phyloP scores from a whole-genome alignment of 139 green algal genomes.

The Picochlorum sp. region DNA sequence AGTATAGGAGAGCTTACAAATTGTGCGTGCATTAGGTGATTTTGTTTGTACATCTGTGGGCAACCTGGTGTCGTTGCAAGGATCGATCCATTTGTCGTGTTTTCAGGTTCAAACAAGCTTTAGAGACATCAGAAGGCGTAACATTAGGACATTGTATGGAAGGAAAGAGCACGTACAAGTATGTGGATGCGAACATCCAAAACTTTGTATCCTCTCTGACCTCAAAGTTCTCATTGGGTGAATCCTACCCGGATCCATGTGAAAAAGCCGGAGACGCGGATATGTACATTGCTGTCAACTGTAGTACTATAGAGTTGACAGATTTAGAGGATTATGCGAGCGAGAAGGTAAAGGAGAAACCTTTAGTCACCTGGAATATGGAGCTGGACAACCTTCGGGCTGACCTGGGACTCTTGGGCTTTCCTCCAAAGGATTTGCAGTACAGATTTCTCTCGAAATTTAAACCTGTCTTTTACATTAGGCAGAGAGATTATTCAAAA shows the following conservation, averaged over 20 bases:
- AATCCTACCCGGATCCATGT: slow-evolving; percentile 1
- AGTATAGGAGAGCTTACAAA: slow-evolving; percentile 65
- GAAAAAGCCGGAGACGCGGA: slow-evolving; percentile 54
- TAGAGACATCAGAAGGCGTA: slow-evolving; percentile 48
- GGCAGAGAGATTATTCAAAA: slow-evolving; percentile 61
- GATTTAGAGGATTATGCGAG: slow-evolving; percentile 56
- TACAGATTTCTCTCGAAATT: slow-evolving; percentile 72
- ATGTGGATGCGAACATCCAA: neutral
- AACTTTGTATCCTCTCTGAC: slow-evolving; percentile 26
- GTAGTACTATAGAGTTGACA: slow-evolving; percentile 66
- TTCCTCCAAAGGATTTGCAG: slow-evolving; percentile 75
- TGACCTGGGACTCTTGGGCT: slow-evolving; percentile 77
- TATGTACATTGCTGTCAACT: slow-evolving; percentile 82
- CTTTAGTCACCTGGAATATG: slow-evolving; percentile 84
- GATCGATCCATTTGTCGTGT: neutral
- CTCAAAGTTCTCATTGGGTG: neutral
- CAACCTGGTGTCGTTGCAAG: neutral
- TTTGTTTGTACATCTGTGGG: neutral
- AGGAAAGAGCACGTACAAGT: slow-evolving; percentile 24
- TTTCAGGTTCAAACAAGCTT: slow-evolving; percentile 51
- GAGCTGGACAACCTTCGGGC: slow-evolving; percentile 91
- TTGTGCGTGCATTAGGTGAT: slow-evolving; percentile 31
- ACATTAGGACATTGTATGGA: slow-evolving; percentile 69
- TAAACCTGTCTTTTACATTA: slow-evolving; percentile 79
- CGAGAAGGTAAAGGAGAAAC: slow-evolving; percentile 30